These are phyloP conservation scores for Kalmusia sp. DNA, from an alignment of 2,329 filamentous ascomycete species.

Conservation along the genomic window DNA sequence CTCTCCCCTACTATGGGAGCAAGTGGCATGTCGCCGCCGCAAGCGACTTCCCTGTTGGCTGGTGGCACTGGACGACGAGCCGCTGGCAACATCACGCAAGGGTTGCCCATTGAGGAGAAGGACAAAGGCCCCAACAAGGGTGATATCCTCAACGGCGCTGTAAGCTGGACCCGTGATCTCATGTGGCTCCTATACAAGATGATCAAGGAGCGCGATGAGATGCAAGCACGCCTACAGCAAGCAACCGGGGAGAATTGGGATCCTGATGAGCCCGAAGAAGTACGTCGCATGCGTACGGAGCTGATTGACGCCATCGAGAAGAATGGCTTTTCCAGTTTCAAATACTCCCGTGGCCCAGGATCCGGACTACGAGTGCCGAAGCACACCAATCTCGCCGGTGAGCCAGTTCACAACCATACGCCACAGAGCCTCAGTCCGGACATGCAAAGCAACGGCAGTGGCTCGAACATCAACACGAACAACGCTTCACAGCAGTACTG, in stretches of 20 bases:
- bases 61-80: conserved; percentile 84
- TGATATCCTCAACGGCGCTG: conserved; percentile 95
- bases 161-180: conserved; percentile 95
- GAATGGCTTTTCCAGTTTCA: conserved; percentile 77
- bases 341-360: conserved; percentile 83
- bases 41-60: conserved; percentile 85
- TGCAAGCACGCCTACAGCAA: conserved; percentile 71
- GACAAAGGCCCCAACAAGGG: conserved; percentile 99
- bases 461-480: conserved; percentile 49
- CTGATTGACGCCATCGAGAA: conserved; percentile 85
- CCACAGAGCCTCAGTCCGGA: conserved; percentile 64
- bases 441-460: conserved; percentile 71
- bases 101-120: conserved; percentile 92
- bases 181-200: conserved; percentile 97
- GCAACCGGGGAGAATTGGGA: conserved; percentile 42
- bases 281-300: conserved; percentile 94
- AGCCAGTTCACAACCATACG: conserved; percentile 67
- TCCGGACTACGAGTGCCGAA: conserved; percentile 89
- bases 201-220: conserved; percentile 85
- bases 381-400: conserved; percentile 90
- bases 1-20: conserved; percentile 82
- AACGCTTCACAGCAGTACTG: conserved; percentile 59
- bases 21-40: conserved; percentile 71
- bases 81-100: conserved; percentile 86
- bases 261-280: conserved; percentile 75